Base-by-base conservation (phyloP, 2,329 filamentous ascomycete species). In the Trichoderma sp. region DNA sequence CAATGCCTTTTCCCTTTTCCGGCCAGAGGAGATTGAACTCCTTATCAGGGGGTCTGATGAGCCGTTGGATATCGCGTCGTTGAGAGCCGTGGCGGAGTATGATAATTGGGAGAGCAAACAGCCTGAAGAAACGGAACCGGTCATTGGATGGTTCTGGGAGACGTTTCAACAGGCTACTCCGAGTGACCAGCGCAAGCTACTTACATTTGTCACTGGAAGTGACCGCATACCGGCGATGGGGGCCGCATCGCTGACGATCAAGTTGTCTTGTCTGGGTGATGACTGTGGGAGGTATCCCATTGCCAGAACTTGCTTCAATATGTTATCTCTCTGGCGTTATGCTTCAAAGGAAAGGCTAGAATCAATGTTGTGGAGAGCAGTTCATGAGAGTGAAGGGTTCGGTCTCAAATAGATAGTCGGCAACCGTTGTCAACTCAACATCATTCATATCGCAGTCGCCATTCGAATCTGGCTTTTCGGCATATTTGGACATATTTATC, bases 331-430 rank as follows among this genome's bases (percentile, higher is more conserved):
- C 71, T 95, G 91, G 82, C 87, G 89, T 59, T 97, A 95, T 80
- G 79, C 81, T 43, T 89, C 88, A 4, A 88, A 86, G 75, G 86
- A 90, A 78, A 90, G 88, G 75, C 80, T 97, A 72, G 91, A 93
- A 79, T 82, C 81, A 66, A 90, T 90, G 84, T 83, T 98, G 36
- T 97, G 94, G 94, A 88, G 89, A 73, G 95, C 95, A 4, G 94
- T 97, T n/a, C 85, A 89, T 74, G 94, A 95, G 81, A 97, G 94
- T 77, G 94, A 97, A 80, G 95, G 95, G 3, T 98, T 98, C 86
- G 94, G 94, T 36, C 85, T 98, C 80, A 96, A 95, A 80, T 95
- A 79, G 85, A 20, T 5, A 5, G 12, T 15, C 6, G 39, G 9
- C 23, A 23, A 26, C 59, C 17, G 11, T 23, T 30, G 11, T 12